phyloP scores from a whole-genome alignment of 2,329 filamentous ascomycete species.

The Aspergillus niger region DNA sequence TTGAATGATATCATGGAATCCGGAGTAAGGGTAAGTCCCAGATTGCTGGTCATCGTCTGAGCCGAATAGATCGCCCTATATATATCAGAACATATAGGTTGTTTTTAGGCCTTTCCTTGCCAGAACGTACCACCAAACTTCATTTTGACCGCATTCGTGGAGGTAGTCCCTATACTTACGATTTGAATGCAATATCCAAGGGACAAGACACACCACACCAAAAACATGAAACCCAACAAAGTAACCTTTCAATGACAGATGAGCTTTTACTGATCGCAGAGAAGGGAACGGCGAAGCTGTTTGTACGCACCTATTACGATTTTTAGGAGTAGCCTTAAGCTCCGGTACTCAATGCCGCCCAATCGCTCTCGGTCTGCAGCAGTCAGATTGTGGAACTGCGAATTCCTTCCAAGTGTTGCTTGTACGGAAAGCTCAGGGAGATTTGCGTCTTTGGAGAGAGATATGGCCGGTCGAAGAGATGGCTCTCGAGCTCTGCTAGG shows the following conservation, averaged over 20 bases:
- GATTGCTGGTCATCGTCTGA: slow-evolving; percentile 56
- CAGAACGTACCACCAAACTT: slow-evolving; percentile 52
- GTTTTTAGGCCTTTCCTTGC: neutral
- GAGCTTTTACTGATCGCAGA: neutral
- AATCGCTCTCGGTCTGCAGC: slow-evolving; percentile 47
- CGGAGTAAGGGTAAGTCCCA: slow-evolving; percentile 58
- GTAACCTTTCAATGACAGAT: slow-evolving; percentile 36
- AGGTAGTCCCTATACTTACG: slow-evolving; percentile 48
- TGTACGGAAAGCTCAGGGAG: slow-evolving; percentile 47
- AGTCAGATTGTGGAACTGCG: slow-evolving; percentile 49
- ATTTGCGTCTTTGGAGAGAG: slow-evolving; percentile 28
- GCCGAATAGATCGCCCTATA: slow-evolving; percentile 53
- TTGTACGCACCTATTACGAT: slow-evolving; percentile 43
- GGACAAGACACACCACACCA: slow-evolving; percentile 52
- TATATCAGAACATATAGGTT: neutral
- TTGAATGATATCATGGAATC: slow-evolving; percentile 57
- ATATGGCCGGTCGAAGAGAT: slow-evolving; percentile 18
- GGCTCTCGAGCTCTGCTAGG: slow-evolving; percentile 14
- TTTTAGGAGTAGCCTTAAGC: slow-evolving; percentile 53
- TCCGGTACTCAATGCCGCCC: slow-evolving; percentile 57
- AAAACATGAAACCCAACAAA: slow-evolving; percentile 51
- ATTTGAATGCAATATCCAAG: slow-evolving; percentile 49
- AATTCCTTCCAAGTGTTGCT: slow-evolving; percentile 51
- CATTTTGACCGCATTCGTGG: slow-evolving; percentile 41
- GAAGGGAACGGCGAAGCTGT: neutral